Evolutionary conservation across 75 land plant species (phyloP).

Genomic region (Chamaecyparis obtusa): DNA sequence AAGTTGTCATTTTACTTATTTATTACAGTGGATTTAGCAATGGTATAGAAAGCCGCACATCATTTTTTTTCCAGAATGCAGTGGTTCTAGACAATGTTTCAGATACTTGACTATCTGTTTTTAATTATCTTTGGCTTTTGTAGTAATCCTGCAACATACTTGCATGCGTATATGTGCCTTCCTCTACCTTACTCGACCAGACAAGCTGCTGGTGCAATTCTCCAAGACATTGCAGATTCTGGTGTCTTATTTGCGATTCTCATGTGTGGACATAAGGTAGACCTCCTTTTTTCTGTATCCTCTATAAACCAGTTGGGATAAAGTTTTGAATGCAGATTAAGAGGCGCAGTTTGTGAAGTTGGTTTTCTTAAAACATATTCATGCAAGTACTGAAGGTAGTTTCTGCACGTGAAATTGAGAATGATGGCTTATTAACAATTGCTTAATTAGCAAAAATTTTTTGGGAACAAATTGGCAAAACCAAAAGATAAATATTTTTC

Average conservation of each 20-base stretch:
- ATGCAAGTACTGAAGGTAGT: background rate
- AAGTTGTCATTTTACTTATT: background rate
- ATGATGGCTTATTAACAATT: background rate
- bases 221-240: slow-evolving; percentile 95
- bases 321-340: background rate
- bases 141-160: slow-evolving; percentile 95
- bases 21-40: background rate
- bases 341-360: background rate
- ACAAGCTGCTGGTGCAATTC: slow-evolving; percentile 89
- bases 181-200: slow-evolving; percentile 90
- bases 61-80: background rate
- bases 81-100: background rate
- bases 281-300: background rate
- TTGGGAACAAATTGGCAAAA: no score
- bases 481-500: no score
- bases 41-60: background rate
- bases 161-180: slow-evolving; percentile 95
- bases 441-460: no score
- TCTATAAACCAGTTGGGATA: background rate
- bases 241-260: slow-evolving; percentile 90
- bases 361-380: background rate
- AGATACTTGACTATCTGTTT: background rate
- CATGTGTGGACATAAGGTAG: slow-evolving; percentile 90
- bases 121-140: slow-evolving; percentile 5
- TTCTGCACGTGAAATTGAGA: background rate